Percentiles rank a stretch among this genome's conserved stretches.
Conservation (phyloP, 306 rosid genomes). For the Quercus parvula region DNA sequence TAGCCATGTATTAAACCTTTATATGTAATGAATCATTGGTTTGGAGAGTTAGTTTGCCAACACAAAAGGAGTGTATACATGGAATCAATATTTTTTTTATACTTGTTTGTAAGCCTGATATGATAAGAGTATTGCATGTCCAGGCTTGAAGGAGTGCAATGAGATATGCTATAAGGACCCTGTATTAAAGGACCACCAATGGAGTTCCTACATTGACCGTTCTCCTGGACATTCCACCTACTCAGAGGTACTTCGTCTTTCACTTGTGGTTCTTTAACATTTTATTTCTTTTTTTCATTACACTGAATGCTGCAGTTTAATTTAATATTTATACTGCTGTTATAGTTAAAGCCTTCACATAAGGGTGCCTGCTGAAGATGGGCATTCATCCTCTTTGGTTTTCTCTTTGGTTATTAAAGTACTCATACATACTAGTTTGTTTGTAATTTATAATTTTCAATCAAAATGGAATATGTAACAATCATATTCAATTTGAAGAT, state of each 20-base stretch:
- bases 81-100: not conserved
- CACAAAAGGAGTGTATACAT: not conserved
- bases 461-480: too few species aligned
- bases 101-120: not conserved
- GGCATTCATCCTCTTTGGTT: not conserved
- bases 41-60: not conserved
- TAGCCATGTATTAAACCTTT: not conserved
- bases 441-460: too few species aligned
- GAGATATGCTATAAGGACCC: slow-evolving; percentile 93
- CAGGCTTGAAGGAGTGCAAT: slow-evolving; percentile 77
- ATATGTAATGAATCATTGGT: not conserved
- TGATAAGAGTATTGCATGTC: slow-evolving; percentile 9
- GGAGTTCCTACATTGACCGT: slow-evolving; percentile 96
- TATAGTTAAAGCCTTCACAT: not conserved
- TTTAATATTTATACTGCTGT: not conserved
- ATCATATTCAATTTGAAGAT: too few species aligned
- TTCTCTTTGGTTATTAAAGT: not conserved
- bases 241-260: slow-evolving; percentile 55
- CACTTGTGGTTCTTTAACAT: not conserved
- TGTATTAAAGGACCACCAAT: slow-evolving; percentile 76
- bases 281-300: not conserved
- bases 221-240: slow-evolving; percentile 79
- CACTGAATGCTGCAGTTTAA: not conserved
- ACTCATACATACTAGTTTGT: not conserved
- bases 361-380: not conserved